Evolutionary conservation across 495 filamentous ascomycete genomes (phyloP), one percentile per base, ranked within the genome.

Genomic region (Aspergillus indologenus): DNA sequence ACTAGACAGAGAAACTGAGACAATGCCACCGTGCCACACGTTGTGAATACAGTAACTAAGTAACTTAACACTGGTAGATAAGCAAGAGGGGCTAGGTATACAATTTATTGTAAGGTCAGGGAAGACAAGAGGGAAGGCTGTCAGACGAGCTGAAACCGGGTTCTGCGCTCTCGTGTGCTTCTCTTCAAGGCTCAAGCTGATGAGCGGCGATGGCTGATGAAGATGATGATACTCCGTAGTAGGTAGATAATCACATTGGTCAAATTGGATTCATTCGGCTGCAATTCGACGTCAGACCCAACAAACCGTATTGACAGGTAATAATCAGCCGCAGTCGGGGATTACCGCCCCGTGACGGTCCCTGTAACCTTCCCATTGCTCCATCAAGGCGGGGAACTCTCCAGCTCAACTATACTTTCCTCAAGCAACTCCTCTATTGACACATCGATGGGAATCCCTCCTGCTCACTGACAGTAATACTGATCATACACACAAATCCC

Each of bases 381-480:
- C 48, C 48, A 17, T n/a, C 22, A 29, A 29, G 48, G 23, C 15
- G 34, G 34, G 34, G 34, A 40, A 40, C 5, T 15, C 12, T 2
- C 34, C 34, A 9, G 5, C 7, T 40, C 12, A 15, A 40, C 7
- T 11, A 40, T 40, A 40, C 5, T 2, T 11, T 40, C 2, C 34
- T 11, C 2, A 15, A 11, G 7, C 5, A 11, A 7, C 12, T 40
- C 34, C 34, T 7, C 34, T 15, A 14, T 9, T 40, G 2, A 9
- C 34, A 29, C 12, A 56, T 44, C 54, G 8, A 22, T 20, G 26
- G 19, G 12, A 40, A 34, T 49, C 43, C 15, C 45, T 19, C 31
- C 46, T 55, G n/a, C n/a, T n/a, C n/a, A n/a, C 57, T 53, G 45
- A 54, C 19, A 21, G 50, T 43, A 20, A 53, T 40, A 19, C 21